These are phyloP conservation scores for Parachaetomium inaequale DNA, from an alignment of 495 filamentous ascomycete genomes.

Conservation along the genomic window DNA sequence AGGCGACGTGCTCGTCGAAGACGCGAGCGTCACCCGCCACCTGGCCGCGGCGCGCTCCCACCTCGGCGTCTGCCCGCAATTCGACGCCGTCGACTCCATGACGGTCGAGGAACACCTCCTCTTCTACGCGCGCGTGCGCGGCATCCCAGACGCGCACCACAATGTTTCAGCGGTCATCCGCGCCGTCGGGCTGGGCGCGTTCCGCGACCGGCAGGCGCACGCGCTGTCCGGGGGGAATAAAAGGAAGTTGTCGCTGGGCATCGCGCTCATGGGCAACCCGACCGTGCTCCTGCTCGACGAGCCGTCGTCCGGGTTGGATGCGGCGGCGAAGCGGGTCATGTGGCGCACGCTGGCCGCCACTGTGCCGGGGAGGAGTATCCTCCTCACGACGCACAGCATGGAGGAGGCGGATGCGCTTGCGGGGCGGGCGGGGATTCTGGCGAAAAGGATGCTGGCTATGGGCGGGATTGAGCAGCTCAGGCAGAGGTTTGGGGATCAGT, in stretches of 20 bases:
- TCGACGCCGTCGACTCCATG: constrained; percentile 66
- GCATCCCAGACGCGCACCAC: constrained; percentile 58
- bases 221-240: constrained; percentile 66
- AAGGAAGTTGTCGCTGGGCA: constrained; percentile 60
- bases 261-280: constrained; percentile 73
- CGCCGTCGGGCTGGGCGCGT: constrained; percentile 58
- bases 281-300: constrained; percentile 70
- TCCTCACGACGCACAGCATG: constrained; percentile 77
- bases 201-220: constrained; percentile 58
- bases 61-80: constrained; percentile 77
- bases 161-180: constrained; percentile 58
- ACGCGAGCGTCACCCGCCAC: constrained; percentile 60
- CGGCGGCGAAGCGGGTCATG: constrained; percentile 70
- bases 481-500: constrained; percentile 55
- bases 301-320: constrained; percentile 66
- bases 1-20: constrained; percentile 72
- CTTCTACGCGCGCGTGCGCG: constrained; percentile 71
- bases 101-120: constrained; percentile 65
- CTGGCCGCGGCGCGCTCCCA: constrained; percentile 63
- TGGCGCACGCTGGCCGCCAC: constrained; percentile 63
- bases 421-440: constrained; percentile 65
- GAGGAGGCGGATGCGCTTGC: constrained; percentile 76
- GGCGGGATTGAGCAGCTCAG: constrained; percentile 60
- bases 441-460: constrained; percentile 66
- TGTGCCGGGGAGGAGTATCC: constrained; percentile 56